phyloP scores from a whole-genome alignment of 2,329 filamentous ascomycete species.

The Colletotrichum euphorbiae region DNA sequence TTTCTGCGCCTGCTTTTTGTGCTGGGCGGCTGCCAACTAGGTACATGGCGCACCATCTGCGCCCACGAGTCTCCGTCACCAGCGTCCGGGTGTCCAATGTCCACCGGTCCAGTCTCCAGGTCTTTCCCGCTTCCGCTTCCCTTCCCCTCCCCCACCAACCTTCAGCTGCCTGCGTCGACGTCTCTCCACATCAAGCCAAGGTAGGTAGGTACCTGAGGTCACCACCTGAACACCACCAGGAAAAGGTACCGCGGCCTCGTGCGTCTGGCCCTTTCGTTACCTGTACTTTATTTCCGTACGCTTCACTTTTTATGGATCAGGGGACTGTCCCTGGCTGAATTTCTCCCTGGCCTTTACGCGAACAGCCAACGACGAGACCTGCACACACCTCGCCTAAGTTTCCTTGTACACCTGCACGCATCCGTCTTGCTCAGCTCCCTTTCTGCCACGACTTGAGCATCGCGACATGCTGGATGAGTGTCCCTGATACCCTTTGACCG shows the following conservation, averaged over 20 bases:
- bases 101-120: too few relatives aligned
- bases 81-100: too few relatives aligned
- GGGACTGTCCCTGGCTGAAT: constrained; percentile 15
- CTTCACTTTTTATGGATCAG: constrained; percentile 30
- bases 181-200: neutral
- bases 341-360: constrained; percentile 10
- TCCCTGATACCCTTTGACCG: neutral
- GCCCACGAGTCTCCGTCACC: too few relatives aligned
- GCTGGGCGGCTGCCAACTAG: constrained; percentile 3
- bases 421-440: neutral
- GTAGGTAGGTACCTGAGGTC: neutral
- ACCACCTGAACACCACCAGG: neutral
- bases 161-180: neutral
- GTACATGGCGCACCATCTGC: too few relatives aligned
- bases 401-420: neutral
- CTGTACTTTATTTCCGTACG: neutral
- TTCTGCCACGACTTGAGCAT: neutral
- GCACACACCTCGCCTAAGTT: neutral
- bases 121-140: neutral
- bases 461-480: neutral
- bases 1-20: neutral
- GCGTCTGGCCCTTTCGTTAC: neutral
- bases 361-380: neutral
- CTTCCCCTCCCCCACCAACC: constrained; percentile 11
- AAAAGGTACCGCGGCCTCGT: neutral